Base-by-base conservation (phyloP, 2,329 filamentous ascomycete genomes). In the Colletotrichum nymphaeae region DNA sequence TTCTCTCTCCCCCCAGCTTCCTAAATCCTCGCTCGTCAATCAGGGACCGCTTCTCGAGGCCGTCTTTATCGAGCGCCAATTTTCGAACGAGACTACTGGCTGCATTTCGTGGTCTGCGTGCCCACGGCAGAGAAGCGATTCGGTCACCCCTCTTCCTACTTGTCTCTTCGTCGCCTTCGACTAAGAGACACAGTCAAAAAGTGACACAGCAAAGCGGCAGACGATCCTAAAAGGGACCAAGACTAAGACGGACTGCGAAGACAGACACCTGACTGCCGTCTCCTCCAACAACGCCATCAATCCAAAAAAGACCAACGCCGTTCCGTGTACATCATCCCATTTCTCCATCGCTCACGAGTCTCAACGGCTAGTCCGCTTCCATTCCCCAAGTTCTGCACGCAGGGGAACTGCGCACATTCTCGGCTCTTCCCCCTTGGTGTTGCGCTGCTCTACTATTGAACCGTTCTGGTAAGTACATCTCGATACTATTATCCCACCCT, bases 391-490 rank as follows among this genome's bases (percentile, higher is more conserved):
- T 49, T 4, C 59, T 52, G 67, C 55, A 49, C 70, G 66, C 59
- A 60, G 49, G 55, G 56, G 26, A 64, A 49, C 60, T 64, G 55
- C 32, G 46, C 46, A 42, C 70, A 72, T 72, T 69, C 52, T 49
- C 37, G 30, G 49, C 22, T n/a, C 35, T 68, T 63, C 30, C 28
- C 28, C 26, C 63, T 46, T 26, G 46, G 22, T 28, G n/a, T 42
- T 42, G 16, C 16, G 35, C 28, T 62, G 66, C 24, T 70, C 35
- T 46, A 37, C 53, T 32, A 14, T 49, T 35, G 30, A 55, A 32
- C 28, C 55, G 32, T 42, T 63, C 62, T 35, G 71, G 71, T 73
- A 73, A 71, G 71, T 73, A 49, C 71, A 66, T 71, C 67, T 71
- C 60, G 71, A 73, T 71, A 73, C 19, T 66, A 37, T 56, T 57